Evolutionary conservation across 2,329 filamentous ascomycete species (phyloP).

Genomic region (Beauveria sp.): DNA sequence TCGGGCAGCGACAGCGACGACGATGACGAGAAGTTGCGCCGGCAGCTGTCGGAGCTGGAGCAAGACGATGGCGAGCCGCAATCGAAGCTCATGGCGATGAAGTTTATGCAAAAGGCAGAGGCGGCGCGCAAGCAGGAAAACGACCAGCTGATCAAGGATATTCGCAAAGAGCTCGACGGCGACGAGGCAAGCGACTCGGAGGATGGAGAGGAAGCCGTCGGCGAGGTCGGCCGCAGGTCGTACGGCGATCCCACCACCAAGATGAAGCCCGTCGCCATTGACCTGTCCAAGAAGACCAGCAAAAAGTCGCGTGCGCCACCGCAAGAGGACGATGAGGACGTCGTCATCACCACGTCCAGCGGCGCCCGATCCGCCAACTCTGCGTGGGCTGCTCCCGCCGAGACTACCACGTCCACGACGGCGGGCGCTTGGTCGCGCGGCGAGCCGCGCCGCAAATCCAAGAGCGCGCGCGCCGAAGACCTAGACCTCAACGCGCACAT

Average conservation of each 20-base stretch:
- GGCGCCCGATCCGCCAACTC: constrained; percentile 15
- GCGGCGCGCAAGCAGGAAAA: constrained; percentile 70
- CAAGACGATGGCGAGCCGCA: constrained; percentile 44
- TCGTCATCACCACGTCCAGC: constrained; percentile 19
- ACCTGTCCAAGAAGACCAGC: constrained; percentile 20
- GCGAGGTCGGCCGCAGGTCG: constrained; percentile 59
- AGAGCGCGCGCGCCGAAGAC: constrained; percentile 25
- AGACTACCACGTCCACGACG: constrained; percentile 21
- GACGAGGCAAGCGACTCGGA: constrained; percentile 41
- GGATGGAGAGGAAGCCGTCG: constrained; percentile 43
- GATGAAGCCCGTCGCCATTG: constrained; percentile 23
- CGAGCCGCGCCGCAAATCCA: constrained; percentile 31
- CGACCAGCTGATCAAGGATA: constrained; percentile 62
- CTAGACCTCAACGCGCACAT: constrained; percentile 30
- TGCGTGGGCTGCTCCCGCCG: constrained; percentile 17
- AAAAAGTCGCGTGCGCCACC: constrained; percentile 20
- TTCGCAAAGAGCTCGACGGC: constrained; percentile 66
- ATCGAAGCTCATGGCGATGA: constrained; percentile 71
- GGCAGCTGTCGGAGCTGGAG: constrained; percentile 36
- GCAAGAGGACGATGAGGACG: constrained; percentile 21
- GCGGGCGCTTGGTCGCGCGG: constrained; percentile 36
- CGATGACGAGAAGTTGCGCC: constrained; percentile 48
- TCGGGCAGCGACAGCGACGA: constrained; percentile 36
- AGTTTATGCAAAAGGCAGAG: constrained; percentile 91
- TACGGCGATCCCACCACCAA: constrained; percentile 47